phyloP scores from a whole-genome alignment of 2,329 filamentous ascomycete species.

The Pseudogymnoascus sp. region DNA sequence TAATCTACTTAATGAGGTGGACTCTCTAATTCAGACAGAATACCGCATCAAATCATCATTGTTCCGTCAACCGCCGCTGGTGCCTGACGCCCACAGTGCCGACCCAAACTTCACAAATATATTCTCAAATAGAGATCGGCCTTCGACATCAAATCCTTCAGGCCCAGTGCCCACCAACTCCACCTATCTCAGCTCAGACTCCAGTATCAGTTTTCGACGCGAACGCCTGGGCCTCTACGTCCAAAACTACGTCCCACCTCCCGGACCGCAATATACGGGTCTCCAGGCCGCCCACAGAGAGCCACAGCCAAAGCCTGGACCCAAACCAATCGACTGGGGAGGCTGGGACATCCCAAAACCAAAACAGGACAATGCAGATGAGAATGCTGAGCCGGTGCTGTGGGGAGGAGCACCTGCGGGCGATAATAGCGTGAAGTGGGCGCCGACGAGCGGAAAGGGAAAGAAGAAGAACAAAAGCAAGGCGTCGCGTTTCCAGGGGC shows the following conservation, averaged over 20 bases:
- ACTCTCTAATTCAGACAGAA: not conserved
- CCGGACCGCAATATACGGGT: not conserved
- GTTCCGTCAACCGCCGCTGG: not conserved
- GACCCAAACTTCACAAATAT: not conserved
- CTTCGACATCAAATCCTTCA: not conserved
- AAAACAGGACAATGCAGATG: not conserved
- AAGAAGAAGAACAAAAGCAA: not conserved
- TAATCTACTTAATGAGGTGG: not conserved
- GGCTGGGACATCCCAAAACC: not conserved
- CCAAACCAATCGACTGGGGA: not conserved
- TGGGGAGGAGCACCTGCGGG: not conserved
- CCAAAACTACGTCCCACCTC: not conserved
- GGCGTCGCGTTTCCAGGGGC: not conserved
- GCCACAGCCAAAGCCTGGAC: not conserved
- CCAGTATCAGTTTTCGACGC: constrained; percentile 2
- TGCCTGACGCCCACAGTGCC: not conserved
- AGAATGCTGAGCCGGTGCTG: not conserved
- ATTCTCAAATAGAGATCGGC: not conserved
- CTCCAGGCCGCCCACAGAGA: not conserved
- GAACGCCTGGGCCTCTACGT: not conserved
- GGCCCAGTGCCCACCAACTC: not conserved
- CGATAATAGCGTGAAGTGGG: not conserved
- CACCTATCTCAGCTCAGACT: not conserved
- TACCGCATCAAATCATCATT: not conserved
- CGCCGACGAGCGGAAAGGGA: not conserved